A percentile compares a stretch with the other conserved stretches of the same genome.
phyloP scores from a whole-genome alignment of 441 rosid species.

The Pelargonium fulgidum region DNA sequence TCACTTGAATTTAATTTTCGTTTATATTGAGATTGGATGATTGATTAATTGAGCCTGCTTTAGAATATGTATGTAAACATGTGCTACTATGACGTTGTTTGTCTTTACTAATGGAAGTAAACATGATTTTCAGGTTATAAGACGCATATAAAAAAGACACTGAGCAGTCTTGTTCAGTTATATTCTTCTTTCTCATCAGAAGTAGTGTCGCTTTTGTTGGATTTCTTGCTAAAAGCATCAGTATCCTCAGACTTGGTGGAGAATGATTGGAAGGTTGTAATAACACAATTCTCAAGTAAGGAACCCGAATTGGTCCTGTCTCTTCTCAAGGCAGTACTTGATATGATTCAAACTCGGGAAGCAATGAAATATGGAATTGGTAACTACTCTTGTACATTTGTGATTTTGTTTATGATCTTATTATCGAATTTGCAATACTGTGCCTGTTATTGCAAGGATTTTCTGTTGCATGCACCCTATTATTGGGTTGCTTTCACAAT shows the following conservation, averaged over 20 bases:
- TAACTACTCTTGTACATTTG: constrained; percentile 20
- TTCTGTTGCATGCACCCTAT: not conserved
- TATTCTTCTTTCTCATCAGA: constrained; percentile 67
- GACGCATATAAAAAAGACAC: constrained; percentile 44
- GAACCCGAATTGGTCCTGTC: constrained; percentile 67
- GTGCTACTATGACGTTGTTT: constrained; percentile 8
- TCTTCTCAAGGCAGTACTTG: constrained; percentile 62
- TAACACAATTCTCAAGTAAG: constrained; percentile 50
- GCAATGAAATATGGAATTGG: constrained; percentile 43
- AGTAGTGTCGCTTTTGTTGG: constrained; percentile 56
- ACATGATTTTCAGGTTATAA: constrained; percentile 47
- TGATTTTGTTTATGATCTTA: not conserved
- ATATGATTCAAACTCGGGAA: constrained; percentile 45
- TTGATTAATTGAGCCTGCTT: not conserved
- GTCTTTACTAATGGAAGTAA: constrained; percentile 15
- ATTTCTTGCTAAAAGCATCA: constrained; percentile 51
- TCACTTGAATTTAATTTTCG: not conserved
- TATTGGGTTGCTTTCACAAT: not conserved
- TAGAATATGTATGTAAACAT: not conserved
- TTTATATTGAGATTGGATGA: not conserved
- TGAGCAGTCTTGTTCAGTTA: constrained; percentile 50
- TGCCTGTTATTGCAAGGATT: not conserved
- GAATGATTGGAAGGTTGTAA: constrained; percentile 61
- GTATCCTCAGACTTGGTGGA: constrained; percentile 39
- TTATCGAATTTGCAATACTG: not conserved